Evolutionary conservation across 2,329 filamentous ascomycete species (phyloP), one percentile per base, ranked within the genome.

Genomic region (Pseudopithomyces maydicus): DNA sequence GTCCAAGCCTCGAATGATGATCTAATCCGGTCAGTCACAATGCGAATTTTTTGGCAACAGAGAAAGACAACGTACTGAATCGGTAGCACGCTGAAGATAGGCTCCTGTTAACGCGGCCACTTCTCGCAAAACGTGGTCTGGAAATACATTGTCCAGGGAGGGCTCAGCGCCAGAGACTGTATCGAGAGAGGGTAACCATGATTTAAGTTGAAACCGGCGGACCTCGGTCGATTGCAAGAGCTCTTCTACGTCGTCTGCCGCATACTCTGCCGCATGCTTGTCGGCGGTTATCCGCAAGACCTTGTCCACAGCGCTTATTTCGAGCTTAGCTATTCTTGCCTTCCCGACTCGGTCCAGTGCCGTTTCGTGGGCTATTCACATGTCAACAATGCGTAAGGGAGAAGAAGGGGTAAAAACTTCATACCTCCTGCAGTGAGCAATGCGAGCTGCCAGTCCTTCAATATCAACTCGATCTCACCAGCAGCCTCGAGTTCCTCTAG

Each of bases 251-350:
- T 77, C 74, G 41, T 72, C 63, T 3, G 73, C 72, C 6, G 70
- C 69, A 46, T 75, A 74, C 43, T 75, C 72, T 14, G 73, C 71
- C 22, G 65, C 73, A 44, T 53, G 71, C 45, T 74, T 75, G 52
- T 74, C 69, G 29, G 73, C 74, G 7, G 70, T 77, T 32, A 77
- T 74, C 19, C 74, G 71, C 11, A 77, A 50, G 17, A 74, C 58
- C 35, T 61, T 62, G 35, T 71, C 61, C 3, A 57, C 52, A 33
- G 56, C 51, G 35, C 68, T 62, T 15, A 72, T 57, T 36, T 77
- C 69, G 10, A 75, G 50, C 32, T 65, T 76, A 22, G 64, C 72
- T 32, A 63, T 70, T 14, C 74, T 65, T 20, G 51, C 46, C n/a
- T 47, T 47, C 20, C 67, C 64, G 19, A 77, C 70, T 7, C 58